Evolutionary conservation across 164 flowering plant species (phyloP), one percentile per base, ranked within the genome.

Genomic region (Umbellularia californica): DNA sequence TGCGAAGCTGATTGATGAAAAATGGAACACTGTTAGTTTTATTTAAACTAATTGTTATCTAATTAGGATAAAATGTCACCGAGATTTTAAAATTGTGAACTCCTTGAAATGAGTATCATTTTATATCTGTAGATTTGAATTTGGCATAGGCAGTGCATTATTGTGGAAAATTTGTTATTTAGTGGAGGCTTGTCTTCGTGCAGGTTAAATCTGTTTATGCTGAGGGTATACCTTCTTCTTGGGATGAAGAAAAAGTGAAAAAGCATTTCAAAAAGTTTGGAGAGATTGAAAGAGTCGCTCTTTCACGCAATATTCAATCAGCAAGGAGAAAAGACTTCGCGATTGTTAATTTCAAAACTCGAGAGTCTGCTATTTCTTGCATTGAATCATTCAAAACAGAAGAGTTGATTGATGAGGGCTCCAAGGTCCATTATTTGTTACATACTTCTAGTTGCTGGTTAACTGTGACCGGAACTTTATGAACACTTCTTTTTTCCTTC

Each of bases 171-270:
- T 25, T 22, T 64, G 19, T 52, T 22, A 23, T 51, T 63, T 63
- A 9, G 65, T 58, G 58, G 27, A 65, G 60, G 60, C 35, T 17
- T 69, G 33, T 27, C 65, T 50, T 22, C 73, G 14, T 74, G 58
- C 55, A 84, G 86, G 84, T 84, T n/a, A 84, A 80, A 77, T 65
- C 86, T 50, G 86, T 84, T 35, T 84, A 74, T 82, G 83, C 78
- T 30, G 84, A 82, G 58, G 78, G 74, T 62, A 20, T 84, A 24
- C 83, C 84, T 25, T 68, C 79, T 47, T 76, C 80, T 19, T 84
- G 86, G 86, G 82, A 78, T 35, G 86, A 82, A 75, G 79, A 72
- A 5, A 77, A 82, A 70, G 81, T 80, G 63, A 76, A 50, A 58
- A 76, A 78, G 28, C 65, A 74, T 63, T 84, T 82, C 74, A 77